These are phyloP conservation scores for Xylariaceae sp. DNA, from an alignment of 2,329 filamentous ascomycete species.

Conservation along the genomic window DNA sequence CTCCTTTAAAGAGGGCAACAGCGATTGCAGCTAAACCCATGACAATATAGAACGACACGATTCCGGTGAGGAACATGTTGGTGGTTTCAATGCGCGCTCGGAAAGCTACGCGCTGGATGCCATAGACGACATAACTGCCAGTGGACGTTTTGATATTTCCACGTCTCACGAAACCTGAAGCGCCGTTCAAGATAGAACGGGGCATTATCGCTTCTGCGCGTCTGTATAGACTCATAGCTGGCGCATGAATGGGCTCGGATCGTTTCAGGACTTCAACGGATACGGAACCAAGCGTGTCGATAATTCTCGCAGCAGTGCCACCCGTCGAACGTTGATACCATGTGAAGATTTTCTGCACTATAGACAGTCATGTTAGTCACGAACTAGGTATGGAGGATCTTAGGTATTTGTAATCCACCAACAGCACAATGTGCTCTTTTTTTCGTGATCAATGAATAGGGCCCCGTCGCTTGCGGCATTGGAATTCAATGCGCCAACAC, in stretches of 20 bases:
- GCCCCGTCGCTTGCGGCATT: not conserved
- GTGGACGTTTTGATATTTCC: slow-evolving; percentile 48
- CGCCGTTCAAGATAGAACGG: slow-evolving; percentile 27
- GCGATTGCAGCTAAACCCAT: slow-evolving; percentile 67
- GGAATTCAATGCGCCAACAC: not conserved
- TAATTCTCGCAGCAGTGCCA: slow-evolving; percentile 71
- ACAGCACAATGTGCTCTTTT: not conserved
- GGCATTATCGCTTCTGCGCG: slow-evolving; percentile 52
- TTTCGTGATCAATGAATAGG: not conserved
- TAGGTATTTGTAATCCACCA: not conserved
- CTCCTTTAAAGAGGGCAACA: slow-evolving; percentile 73
- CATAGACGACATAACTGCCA: slow-evolving; percentile 61
- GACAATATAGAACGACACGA: slow-evolving; percentile 84
- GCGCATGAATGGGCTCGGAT: slow-evolving; percentile 34
- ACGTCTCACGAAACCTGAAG: slow-evolving; percentile 46
- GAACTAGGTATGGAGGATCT: not conserved
- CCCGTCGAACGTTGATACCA: slow-evolving; percentile 96
- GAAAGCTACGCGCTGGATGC: slow-evolving; percentile 87
- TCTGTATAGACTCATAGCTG: slow-evolving; percentile 44
- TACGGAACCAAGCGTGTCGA: slow-evolving; percentile 66
- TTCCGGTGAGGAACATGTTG: slow-evolving; percentile 88
- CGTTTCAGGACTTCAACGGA: slow-evolving; percentile 80
- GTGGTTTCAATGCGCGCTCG: slow-evolving; percentile 77
- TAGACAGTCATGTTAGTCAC: slow-evolving; percentile 10
- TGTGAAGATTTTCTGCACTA: slow-evolving; percentile 76